A percentile compares a stretch with the other conserved stretches of the same genome.
Evolutionary conservation across 1,139 yeast species (phyloP).

Genomic region (Maudiozyma humilis): DNA sequence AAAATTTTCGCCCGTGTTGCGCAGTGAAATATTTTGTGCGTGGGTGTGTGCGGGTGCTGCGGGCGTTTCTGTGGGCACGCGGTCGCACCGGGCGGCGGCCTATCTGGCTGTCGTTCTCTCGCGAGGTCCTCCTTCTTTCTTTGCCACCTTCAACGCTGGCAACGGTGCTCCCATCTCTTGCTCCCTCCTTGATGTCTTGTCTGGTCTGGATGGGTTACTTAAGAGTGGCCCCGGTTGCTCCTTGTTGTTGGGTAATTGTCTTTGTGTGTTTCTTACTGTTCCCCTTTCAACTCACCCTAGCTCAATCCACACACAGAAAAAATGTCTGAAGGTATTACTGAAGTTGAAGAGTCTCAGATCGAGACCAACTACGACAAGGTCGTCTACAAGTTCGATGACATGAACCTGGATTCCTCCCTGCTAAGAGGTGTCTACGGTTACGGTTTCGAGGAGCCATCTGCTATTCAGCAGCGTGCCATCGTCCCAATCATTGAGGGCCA

Average conservation of each 20-base stretch:
- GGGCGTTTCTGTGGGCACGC: not conserved
- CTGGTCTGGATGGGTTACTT: too few relatives aligned
- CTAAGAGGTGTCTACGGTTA: slow-evolving; percentile 89
- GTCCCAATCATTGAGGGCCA: slow-evolving; percentile 93
- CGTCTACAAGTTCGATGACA: slow-evolving; percentile 81
- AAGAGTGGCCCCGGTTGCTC: too few relatives aligned
- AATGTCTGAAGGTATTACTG: slow-evolving; percentile 58
- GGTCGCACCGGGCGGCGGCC: too few relatives aligned
- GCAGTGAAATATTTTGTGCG: not conserved
- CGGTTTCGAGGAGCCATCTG: slow-evolving; percentile 97
- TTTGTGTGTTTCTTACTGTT: not conserved
- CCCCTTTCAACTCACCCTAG: not conserved
- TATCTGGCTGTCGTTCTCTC: too few relatives aligned
- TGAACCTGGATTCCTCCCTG: slow-evolving; percentile 69
- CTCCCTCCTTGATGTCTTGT: too few relatives aligned
- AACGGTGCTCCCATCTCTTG: too few relatives aligned
- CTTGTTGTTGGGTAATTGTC: too few relatives aligned
- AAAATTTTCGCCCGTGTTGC: not conserved
- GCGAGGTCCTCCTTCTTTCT: too few relatives aligned
- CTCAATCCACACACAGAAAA: slow-evolving; percentile 12
- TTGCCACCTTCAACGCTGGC: too few relatives aligned
- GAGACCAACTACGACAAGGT: slow-evolving; percentile 97
- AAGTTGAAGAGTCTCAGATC: slow-evolving; percentile 75
- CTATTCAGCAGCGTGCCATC: slow-evolving; percentile 97
- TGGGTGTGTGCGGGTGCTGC: not conserved